Conservation (phyloP, 768 basidiomycete species). For the Mycena floridula region DNA sequence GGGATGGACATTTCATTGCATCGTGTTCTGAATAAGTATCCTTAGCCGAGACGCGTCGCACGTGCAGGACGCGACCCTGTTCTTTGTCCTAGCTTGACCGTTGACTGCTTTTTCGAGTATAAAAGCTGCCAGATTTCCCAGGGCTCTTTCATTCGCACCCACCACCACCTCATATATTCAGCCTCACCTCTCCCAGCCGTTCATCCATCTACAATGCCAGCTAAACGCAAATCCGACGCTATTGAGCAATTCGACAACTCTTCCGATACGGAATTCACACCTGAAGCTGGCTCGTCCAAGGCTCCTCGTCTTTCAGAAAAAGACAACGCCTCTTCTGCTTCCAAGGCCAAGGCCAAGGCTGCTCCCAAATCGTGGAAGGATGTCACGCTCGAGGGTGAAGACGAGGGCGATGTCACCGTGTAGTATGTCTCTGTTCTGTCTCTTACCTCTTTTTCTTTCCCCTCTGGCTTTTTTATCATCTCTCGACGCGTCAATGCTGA, state of each 20-base stretch:
- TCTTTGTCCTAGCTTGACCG: too few relatives aligned
- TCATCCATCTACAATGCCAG: neutral
- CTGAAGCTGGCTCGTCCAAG: slow-evolving; percentile 17
- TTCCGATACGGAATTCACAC: neutral
- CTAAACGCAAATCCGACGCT: slow-evolving; percentile 28
- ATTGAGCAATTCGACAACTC: neutral
- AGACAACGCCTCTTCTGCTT: slow-evolving; percentile 12
- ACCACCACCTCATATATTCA: too few relatives aligned
- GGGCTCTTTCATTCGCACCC: too few relatives aligned
- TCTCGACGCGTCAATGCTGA: neutral
- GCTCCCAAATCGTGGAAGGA: slow-evolving; percentile 20
- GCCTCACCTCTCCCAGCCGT: too few relatives aligned
- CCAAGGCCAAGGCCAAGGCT: slow-evolving; percentile 4
- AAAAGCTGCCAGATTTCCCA: too few relatives aligned
- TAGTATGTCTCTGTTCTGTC: neutral
- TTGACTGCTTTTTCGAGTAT: too few relatives aligned
- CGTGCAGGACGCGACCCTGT: too few relatives aligned
- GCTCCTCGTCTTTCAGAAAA: slow-evolving; percentile 8
- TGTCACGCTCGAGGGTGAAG: slow-evolving; percentile 27
- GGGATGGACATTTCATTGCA: too few relatives aligned
- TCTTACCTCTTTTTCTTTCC: neutral
- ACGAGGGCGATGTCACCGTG: slow-evolving; percentile 16
- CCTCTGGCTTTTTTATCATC: neutral
- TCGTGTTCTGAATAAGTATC: too few relatives aligned
- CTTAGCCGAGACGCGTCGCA: too few relatives aligned